Percentiles rank a stretch among this genome's conserved stretches.
Evolutionary conservation across 2,329 filamentous ascomycete genomes (phyloP).

Genomic region (Calonectria honghensis): DNA sequence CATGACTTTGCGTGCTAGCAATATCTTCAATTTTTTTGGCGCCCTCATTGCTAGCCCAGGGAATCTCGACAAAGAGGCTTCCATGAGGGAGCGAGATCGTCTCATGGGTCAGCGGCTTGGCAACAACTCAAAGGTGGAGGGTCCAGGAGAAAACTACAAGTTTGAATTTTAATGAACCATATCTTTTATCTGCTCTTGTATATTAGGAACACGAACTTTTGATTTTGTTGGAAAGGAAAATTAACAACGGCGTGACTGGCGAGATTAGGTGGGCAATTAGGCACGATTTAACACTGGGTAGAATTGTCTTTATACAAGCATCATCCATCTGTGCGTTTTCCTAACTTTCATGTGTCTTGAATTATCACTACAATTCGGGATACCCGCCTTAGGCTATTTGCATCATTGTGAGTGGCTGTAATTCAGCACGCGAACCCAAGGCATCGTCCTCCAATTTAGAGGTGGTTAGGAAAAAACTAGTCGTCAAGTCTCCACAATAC

Average conservation of each 20-base stretch:
- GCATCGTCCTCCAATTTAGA: too few relatives aligned
- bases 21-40: not conserved
- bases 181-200: constrained; percentile 3
- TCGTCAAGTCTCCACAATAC: too few relatives aligned
- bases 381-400: too few relatives aligned
- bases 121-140: constrained; percentile 5
- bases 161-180: not conserved
- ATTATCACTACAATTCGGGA: too few relatives aligned
- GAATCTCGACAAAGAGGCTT: not conserved
- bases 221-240: not conserved
- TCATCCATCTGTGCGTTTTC: too few relatives aligned
- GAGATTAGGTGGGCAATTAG: not conserved
- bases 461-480: too few relatives aligned
- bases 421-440: too few relatives aligned
- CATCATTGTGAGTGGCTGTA: too few relatives aligned
- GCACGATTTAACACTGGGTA: not conserved
- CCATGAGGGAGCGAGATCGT: not conserved
- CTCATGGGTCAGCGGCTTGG: not conserved
- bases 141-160: not conserved
- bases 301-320: not conserved
- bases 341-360: too few relatives aligned
- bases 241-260: not conserved
- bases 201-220: not conserved
- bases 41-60: not conserved
- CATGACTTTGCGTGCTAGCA: not conserved